Base-by-base conservation (phyloP, 371 early-diverging fungal species). In the Parasitella parasitica region DNA sequence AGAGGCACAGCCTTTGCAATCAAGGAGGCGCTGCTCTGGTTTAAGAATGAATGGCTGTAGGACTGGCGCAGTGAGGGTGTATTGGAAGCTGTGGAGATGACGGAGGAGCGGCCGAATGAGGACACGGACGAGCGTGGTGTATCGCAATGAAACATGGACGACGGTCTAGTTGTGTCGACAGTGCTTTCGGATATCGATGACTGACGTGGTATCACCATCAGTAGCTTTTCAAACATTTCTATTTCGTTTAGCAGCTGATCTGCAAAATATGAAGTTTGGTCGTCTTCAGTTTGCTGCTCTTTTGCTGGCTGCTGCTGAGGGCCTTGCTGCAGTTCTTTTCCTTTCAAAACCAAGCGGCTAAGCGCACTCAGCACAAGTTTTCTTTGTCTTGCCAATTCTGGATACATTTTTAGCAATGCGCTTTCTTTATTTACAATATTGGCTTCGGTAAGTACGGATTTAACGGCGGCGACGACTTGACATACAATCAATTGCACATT, bases 371-470 rank as follows among this genome's bases (percentile, higher is more conserved):
- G 61, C 0, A 81, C 70, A 8, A 63, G 46, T 54, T 73, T 74
- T 24, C 81, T 64, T 38, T 81, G 81, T 11, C 68, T 61, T 12
- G 75, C 73, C 18, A 78, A 37, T 53, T 76, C 81, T 4, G 81
- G 78, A 37, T 69, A 66, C 9, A 63, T 53, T 48, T 65, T 72
- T 16, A 81, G 59, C 1, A 81, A 41, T 9, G 71, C 69, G 5
- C 73, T 72, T 43, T 81, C 81, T 51, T 78, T 81, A 36, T 64
- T 69, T 16, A 76, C 72, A 13, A 77, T 72, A 27, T 77, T 73
- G 1, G 74, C 67, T 27, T 76, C 75, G 8, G 75, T 67, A 27
- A 81, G 61, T 8, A 81, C 66, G 5, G 75, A 66, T 52, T 70
- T 70, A 24, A 81, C 66, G 4, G 75, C 70, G 1, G 76, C 69